Conservation (phyloP, 2,329 filamentous ascomycete species). For the Aureobasidium namibiae region DNA sequence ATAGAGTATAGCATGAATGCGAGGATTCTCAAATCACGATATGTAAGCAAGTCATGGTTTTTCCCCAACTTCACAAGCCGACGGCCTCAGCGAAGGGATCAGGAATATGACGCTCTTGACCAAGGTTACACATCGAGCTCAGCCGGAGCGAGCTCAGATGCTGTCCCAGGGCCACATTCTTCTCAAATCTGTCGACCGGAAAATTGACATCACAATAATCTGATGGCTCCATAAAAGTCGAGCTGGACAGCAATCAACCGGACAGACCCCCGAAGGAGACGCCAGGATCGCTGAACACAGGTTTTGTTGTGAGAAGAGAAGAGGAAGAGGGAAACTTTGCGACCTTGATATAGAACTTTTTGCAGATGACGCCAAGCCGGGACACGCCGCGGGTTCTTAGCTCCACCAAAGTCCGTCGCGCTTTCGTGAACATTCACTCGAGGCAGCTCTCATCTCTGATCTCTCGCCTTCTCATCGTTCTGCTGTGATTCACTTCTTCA, state of each 20-base stretch:
- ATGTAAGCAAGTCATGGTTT: constrained; percentile 61
- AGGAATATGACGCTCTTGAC: constrained; percentile 76
- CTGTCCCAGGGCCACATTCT: constrained; percentile 46
- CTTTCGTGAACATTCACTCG: background rate
- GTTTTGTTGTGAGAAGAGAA: constrained; percentile 52
- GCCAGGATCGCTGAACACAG: constrained; percentile 79
- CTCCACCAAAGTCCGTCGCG: background rate
- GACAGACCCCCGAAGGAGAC: constrained; percentile 43
- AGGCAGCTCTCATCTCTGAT: background rate
- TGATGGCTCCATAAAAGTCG: constrained; percentile 80
- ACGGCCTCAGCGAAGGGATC: constrained; percentile 83
- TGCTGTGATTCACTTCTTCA: background rate
- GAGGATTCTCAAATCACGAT: background rate
- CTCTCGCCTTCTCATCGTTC: background rate
- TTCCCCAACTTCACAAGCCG: constrained; percentile 81
- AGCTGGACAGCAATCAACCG: constrained; percentile 80
- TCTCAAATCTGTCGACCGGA: constrained; percentile 97
- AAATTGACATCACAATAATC: constrained; percentile 65
- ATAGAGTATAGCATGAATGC: background rate
- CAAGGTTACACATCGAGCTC: constrained; percentile 52
- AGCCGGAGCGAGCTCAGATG: constrained; percentile 59
- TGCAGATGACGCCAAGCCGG: background rate
- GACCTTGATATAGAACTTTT: constrained; percentile 12
- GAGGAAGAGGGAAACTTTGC: constrained; percentile 21
- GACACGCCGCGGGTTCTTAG: constrained; percentile 4